Base-by-base conservation (phyloP, 2,329 filamentous ascomycete genomes). In the Exophiala mesophila region DNA sequence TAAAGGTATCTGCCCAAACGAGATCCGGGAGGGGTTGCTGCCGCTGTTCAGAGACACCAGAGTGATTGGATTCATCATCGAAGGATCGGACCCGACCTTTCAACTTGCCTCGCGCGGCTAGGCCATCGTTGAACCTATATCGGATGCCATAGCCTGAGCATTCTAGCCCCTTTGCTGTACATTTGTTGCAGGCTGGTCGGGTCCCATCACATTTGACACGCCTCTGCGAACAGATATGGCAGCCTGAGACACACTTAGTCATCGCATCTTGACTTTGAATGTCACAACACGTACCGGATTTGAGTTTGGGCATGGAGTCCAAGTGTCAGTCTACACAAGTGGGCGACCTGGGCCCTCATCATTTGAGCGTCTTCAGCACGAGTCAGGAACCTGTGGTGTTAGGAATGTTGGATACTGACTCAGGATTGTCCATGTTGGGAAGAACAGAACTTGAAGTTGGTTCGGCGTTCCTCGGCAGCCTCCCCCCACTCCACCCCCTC, bases 201-300 rank as follows among this genome's bases (percentile, higher is more conserved):
- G 50, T 52, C 12, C 53, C 43, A 44, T 66, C 63, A 39, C 63
- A 65, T 38, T 61, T 47, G 13, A 65, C 61, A 6, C 63, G 60
- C 9, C 63, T 59, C 28, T 62, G 58, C 8, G 59, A 60, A 40
- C 63, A 66, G 36, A 64, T 53, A 20, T 62, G 58, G 41, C 63
- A 66, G 7, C 63, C 63, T 60, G 12, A 12, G 23, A 26, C 23
- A 7, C 12, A 26, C 23, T 26, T 26, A 7, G 12, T 26, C 23
- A 26, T 26, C 7, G 12, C 7, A 12, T 7, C 12, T 26, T 12
- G 23, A 12, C 7, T 26, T 26, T n/a, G n/a, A n/a, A n/a, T n/a
- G n/a, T n/a, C n/a, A n/a, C n/a, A n/a, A n/a, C 23, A 26, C 23
- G 6, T 26, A 26, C 23, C 23, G 23, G 23, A 26, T 12, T 26